A percentile compares a stretch with the other conserved stretches of the same genome.
Evolutionary conservation across 306 rosid species (phyloP).

Genomic region (Dalbergia oliveri): DNA sequence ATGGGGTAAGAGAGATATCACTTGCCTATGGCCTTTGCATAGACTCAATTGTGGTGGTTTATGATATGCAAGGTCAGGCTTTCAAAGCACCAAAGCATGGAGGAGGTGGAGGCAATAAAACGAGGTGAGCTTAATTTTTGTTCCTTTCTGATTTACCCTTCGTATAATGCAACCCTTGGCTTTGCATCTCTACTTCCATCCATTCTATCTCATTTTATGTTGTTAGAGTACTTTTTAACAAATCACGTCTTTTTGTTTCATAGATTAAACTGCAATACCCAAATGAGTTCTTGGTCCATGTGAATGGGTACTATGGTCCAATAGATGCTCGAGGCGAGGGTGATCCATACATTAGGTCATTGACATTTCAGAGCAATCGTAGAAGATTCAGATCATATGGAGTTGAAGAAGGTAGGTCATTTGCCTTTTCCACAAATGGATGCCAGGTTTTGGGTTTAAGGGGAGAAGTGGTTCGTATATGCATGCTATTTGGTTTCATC

Average conservation of each 20-base stretch:
- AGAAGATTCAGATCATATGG: conserved; percentile 71
- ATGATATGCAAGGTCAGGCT: conserved; percentile 64
- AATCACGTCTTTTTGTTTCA: not conserved
- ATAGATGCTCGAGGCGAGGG: conserved; percentile 40
- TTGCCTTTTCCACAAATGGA: conserved; percentile 61
- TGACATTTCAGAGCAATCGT: conserved; percentile 61
- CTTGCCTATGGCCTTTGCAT: conserved; percentile 59
- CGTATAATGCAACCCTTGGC: not conserved
- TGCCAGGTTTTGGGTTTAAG: conserved; percentile 67
- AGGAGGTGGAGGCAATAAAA: conserved; percentile 65
- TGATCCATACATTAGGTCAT: conserved; percentile 61
- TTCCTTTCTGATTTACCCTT: too few species aligned
- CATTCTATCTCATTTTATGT: not conserved
- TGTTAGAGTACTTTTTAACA: not conserved
- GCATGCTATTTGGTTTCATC: conserved; percentile 51
- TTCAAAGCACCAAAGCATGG: conserved; percentile 61
- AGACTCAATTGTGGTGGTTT: conserved; percentile 64
- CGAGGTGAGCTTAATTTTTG: conserved; percentile 45
- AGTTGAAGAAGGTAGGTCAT: conserved; percentile 70
- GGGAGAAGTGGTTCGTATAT: conserved; percentile 59
- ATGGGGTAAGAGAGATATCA: conserved; percentile 62
- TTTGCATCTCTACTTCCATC: not conserved
- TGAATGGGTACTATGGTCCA: conserved; percentile 62
- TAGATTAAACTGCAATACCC: conserved; percentile 71
- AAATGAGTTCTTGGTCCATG: conserved; percentile 58